Percentiles rank a stretch among this genome's conserved stretches.
These are phyloP conservation scores for Cordyceps militaris DNA, from an alignment of 2,329 filamentous ascomycete species.

Conservation along the genomic window DNA sequence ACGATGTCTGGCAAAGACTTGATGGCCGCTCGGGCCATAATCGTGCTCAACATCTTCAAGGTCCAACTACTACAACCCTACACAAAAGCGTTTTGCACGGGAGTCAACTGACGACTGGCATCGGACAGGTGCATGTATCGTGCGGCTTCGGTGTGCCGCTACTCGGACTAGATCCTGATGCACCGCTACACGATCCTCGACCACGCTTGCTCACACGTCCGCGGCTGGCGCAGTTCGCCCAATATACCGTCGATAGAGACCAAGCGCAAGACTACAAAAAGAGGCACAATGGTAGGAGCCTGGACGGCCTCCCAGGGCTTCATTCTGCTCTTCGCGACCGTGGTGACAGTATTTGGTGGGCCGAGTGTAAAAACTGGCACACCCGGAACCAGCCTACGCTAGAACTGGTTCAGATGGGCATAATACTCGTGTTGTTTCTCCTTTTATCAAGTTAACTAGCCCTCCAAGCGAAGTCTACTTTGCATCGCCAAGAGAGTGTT, in stretches of 20 bases:
- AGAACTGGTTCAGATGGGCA: background rate
- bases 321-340: background rate
- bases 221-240: background rate
- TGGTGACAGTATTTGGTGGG: background rate
- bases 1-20: background rate
- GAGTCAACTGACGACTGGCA: background rate
- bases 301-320: background rate
- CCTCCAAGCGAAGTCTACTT: background rate
- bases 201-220: background rate
- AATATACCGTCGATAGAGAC: background rate
- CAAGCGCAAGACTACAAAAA: background rate
- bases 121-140: background rate
- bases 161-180: background rate
- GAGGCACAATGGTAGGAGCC: background rate
- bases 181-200: background rate
- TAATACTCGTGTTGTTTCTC: background rate
- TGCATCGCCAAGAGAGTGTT: background rate
- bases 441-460: too few relatives aligned
- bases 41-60: background rate
- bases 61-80: background rate
- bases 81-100: background rate
- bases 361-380: background rate
- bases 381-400: background rate
- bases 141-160: background rate
- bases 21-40: background rate